Base-by-base conservation (phyloP, 495 filamentous ascomycete genomes). In the Lasiosphaeria hispida region DNA sequence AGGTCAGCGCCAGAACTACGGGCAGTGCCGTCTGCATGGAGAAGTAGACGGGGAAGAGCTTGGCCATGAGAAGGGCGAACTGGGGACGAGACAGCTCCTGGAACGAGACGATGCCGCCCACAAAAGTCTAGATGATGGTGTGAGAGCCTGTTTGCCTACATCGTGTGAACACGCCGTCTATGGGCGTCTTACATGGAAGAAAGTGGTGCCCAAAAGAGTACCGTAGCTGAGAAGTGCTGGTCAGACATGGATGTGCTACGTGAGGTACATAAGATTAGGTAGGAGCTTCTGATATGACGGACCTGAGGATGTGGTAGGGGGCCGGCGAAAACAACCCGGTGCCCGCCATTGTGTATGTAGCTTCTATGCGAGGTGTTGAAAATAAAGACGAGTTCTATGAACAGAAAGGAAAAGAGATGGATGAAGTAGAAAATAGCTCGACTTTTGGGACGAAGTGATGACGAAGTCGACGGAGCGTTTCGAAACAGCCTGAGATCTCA, bases 41-140 rank as follows among this genome's bases (percentile, higher is more conserved):
- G 72, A 97, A 96, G 77, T 93, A 97, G 62, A 87, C 72, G 18
- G 93, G 93, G 74, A 95, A 93, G 65, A 91, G 84, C 63, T 81
- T 81, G 36, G 82, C 74, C 74, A 96, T 93, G 23, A 97, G 79
- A 37, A 82, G 77, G 5, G 85, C 78, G 75, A 97, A 97, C 68
- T 92, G 85, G 0, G 90, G 84, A 9, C 90, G 85, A 9, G 89
- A 79, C 47, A 97, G 84, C 53, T 83, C 80, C 43, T 77, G 80
- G 78, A 85, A 96, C 53, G 89, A 84, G 43, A 92, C 71, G 33
- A 88, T 78, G 34, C 90, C 90, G 53, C 80, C 83, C 56, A 96
- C 76, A 72, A 96, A 96, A 58, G 89, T 88, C 85, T 90, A 61
- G 8, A 30, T 30, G 23, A 30, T 30, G 23, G 23, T 30, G 23